Conservation (phyloP, 805 yeast species). For the Saturnispora bothae region DNA sequence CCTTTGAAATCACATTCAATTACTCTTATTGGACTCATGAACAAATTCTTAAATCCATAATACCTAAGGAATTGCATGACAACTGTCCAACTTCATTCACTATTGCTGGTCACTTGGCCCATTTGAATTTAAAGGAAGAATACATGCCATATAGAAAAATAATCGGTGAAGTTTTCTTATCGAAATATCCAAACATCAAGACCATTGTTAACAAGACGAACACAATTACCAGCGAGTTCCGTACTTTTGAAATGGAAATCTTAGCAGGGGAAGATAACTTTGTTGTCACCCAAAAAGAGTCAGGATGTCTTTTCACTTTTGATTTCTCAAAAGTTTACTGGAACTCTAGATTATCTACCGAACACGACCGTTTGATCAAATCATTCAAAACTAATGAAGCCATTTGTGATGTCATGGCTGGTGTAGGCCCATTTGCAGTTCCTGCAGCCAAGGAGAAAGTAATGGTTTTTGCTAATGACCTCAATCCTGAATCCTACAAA, state of each 20-base stretch:
- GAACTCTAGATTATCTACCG: conserved; percentile 92
- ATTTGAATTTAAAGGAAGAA: conserved; percentile 72
- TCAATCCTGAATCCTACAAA: conserved; percentile 78
- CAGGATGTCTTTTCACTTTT: conserved; percentile 75
- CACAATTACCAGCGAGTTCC: conserved; percentile 72
- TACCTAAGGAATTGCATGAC: conserved; percentile 59
- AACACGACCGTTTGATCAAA: conserved; percentile 72
- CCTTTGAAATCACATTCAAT: conserved; percentile 46
- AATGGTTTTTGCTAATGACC: conserved; percentile 81
- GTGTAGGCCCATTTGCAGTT: conserved; percentile 96
- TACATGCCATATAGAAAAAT: conserved; percentile 70
- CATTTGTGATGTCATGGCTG: conserved; percentile 94
- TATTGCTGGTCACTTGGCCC: conserved; percentile 92
- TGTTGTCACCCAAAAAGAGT: conserved; percentile 76
- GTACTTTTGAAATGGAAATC: conserved; percentile 91
- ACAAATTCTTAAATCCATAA: conserved; percentile 64
- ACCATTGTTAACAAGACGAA: conserved; percentile 92
- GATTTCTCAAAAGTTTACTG: conserved; percentile 94
- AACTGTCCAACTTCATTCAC: conserved; percentile 89
- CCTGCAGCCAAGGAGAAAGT: conserved; percentile 86
- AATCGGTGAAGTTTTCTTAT: conserved; percentile 85
- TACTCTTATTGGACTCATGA: conserved; percentile 86
- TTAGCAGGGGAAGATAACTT: conserved; percentile 77
- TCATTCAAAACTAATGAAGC: conserved; percentile 54
- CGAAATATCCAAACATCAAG: conserved; percentile 68